Percentiles rank a stretch among this genome's conserved stretches.
Conservation (phyloP, 139 green algal species). For the Dunaliella primolecta region DNA sequence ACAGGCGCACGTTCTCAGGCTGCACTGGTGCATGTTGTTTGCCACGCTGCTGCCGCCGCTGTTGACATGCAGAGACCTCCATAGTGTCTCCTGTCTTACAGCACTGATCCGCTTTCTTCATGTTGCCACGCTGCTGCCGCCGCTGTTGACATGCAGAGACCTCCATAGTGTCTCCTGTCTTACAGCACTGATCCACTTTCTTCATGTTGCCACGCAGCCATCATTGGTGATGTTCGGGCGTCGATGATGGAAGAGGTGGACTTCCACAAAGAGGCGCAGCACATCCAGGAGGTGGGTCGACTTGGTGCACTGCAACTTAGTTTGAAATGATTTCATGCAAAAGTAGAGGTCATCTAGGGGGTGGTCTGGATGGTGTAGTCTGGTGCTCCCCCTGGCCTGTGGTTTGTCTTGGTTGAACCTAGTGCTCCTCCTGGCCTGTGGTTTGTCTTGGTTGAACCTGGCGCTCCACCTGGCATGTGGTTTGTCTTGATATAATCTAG, state of each 20-base stretch:
- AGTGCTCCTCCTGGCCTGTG: no score
- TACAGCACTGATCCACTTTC: neutral
- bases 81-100: neutral
- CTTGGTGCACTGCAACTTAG: neutral
- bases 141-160: neutral
- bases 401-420: no score
- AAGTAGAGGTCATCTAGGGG: no score
- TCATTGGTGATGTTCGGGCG: constrained; percentile 64
- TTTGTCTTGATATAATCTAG: no score
- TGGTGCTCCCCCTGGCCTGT: no score
- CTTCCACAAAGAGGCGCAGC: constrained; percentile 79
- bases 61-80: neutral
- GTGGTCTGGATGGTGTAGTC: no score
- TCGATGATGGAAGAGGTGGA: constrained; percentile 94
- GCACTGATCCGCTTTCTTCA: neutral
- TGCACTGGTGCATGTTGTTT: no score
- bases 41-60: neutral
- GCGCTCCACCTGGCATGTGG: no score
- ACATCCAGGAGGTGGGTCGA: constrained; percentile 32
- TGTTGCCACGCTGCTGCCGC: neutral
- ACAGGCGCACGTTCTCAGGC: no score
- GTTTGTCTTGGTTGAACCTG: no score
- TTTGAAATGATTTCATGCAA: no score
- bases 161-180: neutral
- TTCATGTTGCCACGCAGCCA: constrained; percentile 21